Evolutionary conservation across 257 asterid species (phyloP).

Genomic region (Nicotiana tabacum): DNA sequence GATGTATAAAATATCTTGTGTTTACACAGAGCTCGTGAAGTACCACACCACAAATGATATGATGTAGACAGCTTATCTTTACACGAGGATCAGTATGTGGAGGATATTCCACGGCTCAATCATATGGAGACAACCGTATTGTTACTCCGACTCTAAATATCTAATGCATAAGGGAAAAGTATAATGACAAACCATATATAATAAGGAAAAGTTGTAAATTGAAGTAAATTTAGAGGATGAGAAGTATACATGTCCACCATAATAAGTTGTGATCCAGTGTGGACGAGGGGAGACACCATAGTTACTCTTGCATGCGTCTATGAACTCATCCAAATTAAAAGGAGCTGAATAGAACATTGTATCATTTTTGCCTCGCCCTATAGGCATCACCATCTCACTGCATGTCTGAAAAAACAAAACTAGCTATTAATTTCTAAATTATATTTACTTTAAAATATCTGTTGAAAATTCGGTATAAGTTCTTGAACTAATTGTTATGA

Average conservation of each 20-base stretch:
- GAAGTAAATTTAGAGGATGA: not conserved
- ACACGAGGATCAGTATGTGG: too few relatives aligned
- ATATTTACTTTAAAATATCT: too few relatives aligned
- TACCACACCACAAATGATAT: too few relatives aligned
- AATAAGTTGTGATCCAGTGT: constrained; percentile 44
- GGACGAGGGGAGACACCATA: constrained; percentile 41
- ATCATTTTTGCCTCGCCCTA: constrained; percentile 23
- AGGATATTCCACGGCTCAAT: too few relatives aligned
- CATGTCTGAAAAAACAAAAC: constrained; percentile 20
- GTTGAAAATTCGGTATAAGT: too few relatives aligned
- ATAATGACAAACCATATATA: not conserved
- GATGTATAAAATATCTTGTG: too few relatives aligned
- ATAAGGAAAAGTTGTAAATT: not conserved
- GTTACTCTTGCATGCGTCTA: not conserved
- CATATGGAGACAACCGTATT: too few relatives aligned
- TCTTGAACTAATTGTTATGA: too few relatives aligned
- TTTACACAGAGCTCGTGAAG: accelerated
- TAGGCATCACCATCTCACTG: constrained; percentile 40
- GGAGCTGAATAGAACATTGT: constrained; percentile 38
- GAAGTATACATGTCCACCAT: constrained; percentile 36
- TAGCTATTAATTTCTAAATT: too few relatives aligned
- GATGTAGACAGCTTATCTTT: too few relatives aligned
- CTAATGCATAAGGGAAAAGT: not conserved
- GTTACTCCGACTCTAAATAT: not conserved
- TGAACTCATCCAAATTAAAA: constrained; percentile 16